Base-by-base conservation (phyloP, 805 yeast genomes). In the Cyberlindnera meyerae region DNA sequence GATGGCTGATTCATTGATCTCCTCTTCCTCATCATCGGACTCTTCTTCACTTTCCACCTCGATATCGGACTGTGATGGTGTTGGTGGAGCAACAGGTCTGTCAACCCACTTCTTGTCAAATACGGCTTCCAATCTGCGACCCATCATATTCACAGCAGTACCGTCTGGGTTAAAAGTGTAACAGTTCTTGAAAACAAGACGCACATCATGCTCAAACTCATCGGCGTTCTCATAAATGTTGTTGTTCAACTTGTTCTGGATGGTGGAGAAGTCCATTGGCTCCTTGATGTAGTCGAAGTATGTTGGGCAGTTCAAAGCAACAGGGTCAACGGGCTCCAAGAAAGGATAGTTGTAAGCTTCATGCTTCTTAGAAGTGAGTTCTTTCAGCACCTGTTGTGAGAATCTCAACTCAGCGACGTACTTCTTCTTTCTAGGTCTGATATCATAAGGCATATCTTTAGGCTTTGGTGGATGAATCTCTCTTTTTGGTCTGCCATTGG, bases 401-500 rank as follows among this genome's bases (percentile, higher is more conserved):
- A 82, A 93, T 54, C 89, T 73, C 57, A 93, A 73, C 60, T 90
- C 97, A 8, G 90, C 82, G 27, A 90, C 94, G 55, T 70, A 79
- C 66, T 87, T 90, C 74, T 90, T 89, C 63, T 85, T 85, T 47
- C 94, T 76, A 31, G 98, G 98, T 55, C 89, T 72, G 36, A 78
- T 78, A 54, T 88, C 96, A 54, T 86, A 87, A 4, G 95, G 94
- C 60, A 89, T 76, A 57, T 93, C 97, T 55, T 86, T 86, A 22
- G 96, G 85, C 55, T 84, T 82, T 36, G 98, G 98, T 4, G 98
- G 98, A 58, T 89, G 97, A 32, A 93, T 87, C 49, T 87, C 93
- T 49, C 98, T 77, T 62, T 90, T 90, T 26, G 97, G 97, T 48
- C 98, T 73, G 21, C 89, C 93, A 20, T 61, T 55, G 17, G 80